Percentiles rank a stretch among this genome's conserved stretches.
phyloP scores from a whole-genome alignment of 352 stramenopile genomes.

The Globisporangium uncinulatum region DNA sequence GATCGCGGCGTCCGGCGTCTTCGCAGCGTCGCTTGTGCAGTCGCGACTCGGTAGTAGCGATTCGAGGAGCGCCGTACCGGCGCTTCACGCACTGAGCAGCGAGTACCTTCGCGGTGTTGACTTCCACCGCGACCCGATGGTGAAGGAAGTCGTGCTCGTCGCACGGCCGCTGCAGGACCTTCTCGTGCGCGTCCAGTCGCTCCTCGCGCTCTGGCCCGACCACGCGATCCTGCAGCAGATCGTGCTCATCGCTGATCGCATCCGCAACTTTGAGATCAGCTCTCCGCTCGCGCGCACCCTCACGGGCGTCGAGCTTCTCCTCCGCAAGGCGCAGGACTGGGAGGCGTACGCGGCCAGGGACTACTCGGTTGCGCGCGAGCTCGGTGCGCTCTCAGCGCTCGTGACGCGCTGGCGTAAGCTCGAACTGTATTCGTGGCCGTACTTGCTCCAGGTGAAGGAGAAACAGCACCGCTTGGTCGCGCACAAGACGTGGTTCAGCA shows the following conservation, averaged over 20 bases:
- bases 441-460: slow-evolving; percentile 90
- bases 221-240: slow-evolving; percentile 96
- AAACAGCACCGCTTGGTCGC: slow-evolving; percentile 63
- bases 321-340: slow-evolving; percentile 98
- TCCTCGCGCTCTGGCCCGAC: slow-evolving; percentile 94
- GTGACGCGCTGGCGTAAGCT: slow-evolving; percentile 98
- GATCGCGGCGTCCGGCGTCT: slow-evolving; percentile 42
- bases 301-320: slow-evolving; percentile 93
- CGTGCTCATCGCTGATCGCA: slow-evolving; percentile 85
- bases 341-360: slow-evolving; percentile 93
- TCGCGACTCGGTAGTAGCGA: slow-evolving; percentile 46
- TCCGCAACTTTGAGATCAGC: slow-evolving; percentile 85
- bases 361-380: slow-evolving; percentile 89
- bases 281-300: slow-evolving; percentile 89
- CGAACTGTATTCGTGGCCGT: slow-evolving; percentile 97
- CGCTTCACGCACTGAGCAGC: slow-evolving; percentile 52
- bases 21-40: slow-evolving; percentile 70
- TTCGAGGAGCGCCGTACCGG: slow-evolving; percentile 30
- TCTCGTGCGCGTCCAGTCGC: slow-evolving; percentile 83
- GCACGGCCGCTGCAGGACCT: slow-evolving; percentile 85
- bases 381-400: slow-evolving; percentile 90
- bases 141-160: slow-evolving; percentile 89
- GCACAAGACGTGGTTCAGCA: slow-evolving; percentile 84
- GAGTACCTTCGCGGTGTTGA: slow-evolving; percentile 83
- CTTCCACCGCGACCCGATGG: slow-evolving; percentile 93